Percentiles rank a stretch among this genome's conserved stretches.
Conservation (phyloP, 2,329 filamentous ascomycete genomes). For the Raffaelea ambrosiae region DNA sequence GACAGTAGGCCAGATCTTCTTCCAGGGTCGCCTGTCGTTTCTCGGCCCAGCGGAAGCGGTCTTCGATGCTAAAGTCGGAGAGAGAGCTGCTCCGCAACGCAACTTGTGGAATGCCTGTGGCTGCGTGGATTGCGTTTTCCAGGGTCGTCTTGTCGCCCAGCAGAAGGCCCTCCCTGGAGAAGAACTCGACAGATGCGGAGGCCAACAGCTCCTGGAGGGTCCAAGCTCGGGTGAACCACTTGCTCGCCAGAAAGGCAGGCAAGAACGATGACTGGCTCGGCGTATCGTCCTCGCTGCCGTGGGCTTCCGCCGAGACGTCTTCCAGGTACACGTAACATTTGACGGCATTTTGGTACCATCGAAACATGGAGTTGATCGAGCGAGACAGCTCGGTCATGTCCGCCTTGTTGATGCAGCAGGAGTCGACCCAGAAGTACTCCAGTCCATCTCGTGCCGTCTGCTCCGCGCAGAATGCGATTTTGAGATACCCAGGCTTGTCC, state of each 20-base stretch:
- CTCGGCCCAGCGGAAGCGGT: background rate
- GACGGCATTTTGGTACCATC: background rate
- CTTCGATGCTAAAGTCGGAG: background rate
- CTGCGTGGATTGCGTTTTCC: background rate
- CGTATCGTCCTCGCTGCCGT: background rate
- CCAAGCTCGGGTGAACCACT: constrained; percentile 5
- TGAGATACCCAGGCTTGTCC: background rate
- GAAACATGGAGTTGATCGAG: constrained; percentile 16
- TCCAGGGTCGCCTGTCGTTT: background rate
- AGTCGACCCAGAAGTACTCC: background rate
- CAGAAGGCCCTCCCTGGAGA: background rate
- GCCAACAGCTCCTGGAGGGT: constrained; percentile 4
- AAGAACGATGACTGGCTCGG: background rate
- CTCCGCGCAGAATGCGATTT: background rate
- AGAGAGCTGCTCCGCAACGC: background rate
- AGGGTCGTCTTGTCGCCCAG: background rate
- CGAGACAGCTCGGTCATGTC: constrained; percentile 14
- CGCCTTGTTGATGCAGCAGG: constrained; percentile 1
- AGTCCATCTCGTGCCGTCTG: background rate
- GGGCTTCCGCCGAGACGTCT: background rate
- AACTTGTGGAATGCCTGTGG: background rate
- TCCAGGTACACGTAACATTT: background rate
- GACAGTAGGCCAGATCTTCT: background rate
- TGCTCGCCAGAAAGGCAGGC: background rate
- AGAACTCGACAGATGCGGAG: background rate